Evolutionary conservation across 1,284 basidiomycete species (phyloP), one percentile per base, ranked within the genome.

Genomic region (Cryptococcus sp.): DNA sequence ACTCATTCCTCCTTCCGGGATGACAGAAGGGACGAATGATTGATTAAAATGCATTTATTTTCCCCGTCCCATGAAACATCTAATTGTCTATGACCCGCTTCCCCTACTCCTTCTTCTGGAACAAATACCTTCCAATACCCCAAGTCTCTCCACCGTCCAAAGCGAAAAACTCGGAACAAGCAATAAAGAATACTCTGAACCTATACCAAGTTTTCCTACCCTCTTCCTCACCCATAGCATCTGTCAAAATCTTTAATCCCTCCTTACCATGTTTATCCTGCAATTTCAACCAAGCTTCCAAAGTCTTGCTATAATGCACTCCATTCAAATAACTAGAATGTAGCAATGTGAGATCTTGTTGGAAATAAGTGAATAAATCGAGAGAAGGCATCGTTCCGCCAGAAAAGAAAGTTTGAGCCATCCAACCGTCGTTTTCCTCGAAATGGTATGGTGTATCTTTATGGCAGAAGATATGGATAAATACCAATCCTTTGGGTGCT

Each of bases 401-500:
- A 3, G 83, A 82, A 70, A 88, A 88, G 75, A 88, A 88, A 49
- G 82, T 85, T 69, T 84, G 78, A 4, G 84, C 82, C 86, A 88
- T 85, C 86, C 86, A 86, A 2, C 84, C 84, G 60, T 87, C 85
- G 45, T 77, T 79, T 48, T 84, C 80, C 53, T 84, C 83, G 57
- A 88, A 89, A 60, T 88, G 84, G 63, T 88, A 88, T 2, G 85
- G 83, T 1, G 76, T 83, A 4, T 77, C 79, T 46, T 75, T 75
- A 67, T 88, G 86, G 65, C 85, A 87, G 73, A 88, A 88, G 44
- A 87, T 82, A 65, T 88, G 86, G 28, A 87, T 80, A 70, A 88
- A 88, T 23, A 88, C 61, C 11, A 73, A 69, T 7, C 66, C 63
- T 18, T 65, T 54, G 2, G 81, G 79, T 37, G 80, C 78, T 19